Evolutionary conservation across 208 protist species (phyloP).

Genomic region (Trypanosoma brucei): DNA sequence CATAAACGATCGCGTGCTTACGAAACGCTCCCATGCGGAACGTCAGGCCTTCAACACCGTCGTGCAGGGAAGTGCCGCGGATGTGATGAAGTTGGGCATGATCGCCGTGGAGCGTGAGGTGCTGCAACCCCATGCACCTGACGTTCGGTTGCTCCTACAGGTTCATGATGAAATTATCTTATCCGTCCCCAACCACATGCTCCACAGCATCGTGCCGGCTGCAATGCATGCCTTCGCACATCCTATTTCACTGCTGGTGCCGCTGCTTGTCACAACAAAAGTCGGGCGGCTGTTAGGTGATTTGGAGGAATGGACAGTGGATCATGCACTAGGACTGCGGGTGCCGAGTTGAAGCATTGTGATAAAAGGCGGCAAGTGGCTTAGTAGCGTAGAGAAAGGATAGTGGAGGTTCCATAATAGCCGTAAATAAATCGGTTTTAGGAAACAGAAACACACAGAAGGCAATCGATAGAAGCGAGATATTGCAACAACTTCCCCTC

Average conservation of each 20-base stretch:
- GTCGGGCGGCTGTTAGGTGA: slow-evolving; percentile 65
- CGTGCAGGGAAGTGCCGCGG: slow-evolving; percentile 85
- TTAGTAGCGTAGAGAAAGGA: too few relatives aligned
- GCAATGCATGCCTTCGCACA: slow-evolving; percentile 33
- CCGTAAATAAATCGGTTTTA: too few relatives aligned
- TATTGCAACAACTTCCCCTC: too few relatives aligned
- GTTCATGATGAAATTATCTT: slow-evolving; percentile 73
- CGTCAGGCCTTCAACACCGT: slow-evolving; percentile 90
- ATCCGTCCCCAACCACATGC: slow-evolving; percentile 17
- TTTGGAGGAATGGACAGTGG: slow-evolving; percentile 68
- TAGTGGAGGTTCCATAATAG: too few relatives aligned
- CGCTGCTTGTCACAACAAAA: slow-evolving; percentile 53
- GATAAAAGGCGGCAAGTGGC: not conserved
- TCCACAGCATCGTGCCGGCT: slow-evolving; percentile 31
- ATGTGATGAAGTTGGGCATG: slow-evolving; percentile 89
- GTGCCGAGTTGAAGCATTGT: not conserved
- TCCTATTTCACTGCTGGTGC: slow-evolving; percentile 52
- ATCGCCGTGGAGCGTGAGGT: slow-evolving; percentile 64
- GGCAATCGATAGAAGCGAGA: too few relatives aligned
- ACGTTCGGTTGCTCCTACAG: slow-evolving; percentile 52
- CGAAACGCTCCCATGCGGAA: slow-evolving; percentile 70
- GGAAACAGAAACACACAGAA: too few relatives aligned
- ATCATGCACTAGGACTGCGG: slow-evolving; percentile 57
- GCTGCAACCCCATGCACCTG: slow-evolving; percentile 32
- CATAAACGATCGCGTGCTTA: slow-evolving; percentile 54